Evolutionary conservation across 1,139 yeast species (phyloP), one percentile per base, ranked within the genome.

Genomic region (Petasospora rhodanensis): DNA sequence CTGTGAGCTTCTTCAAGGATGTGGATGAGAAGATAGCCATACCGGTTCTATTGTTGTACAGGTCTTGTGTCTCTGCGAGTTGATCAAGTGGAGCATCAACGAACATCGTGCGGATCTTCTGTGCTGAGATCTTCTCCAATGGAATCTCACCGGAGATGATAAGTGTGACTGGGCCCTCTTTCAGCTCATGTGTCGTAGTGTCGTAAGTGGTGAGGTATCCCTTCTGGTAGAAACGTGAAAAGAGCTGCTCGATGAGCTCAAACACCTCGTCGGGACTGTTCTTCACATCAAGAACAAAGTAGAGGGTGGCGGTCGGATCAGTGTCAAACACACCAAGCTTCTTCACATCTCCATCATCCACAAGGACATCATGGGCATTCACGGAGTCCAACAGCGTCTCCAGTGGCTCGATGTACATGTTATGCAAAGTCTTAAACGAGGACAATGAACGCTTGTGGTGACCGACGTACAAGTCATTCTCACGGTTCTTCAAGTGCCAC

Each of bases 391-490:
- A 55, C 41, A 79, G 59, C 6, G 61, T 53, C 39, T 52, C 61
- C 11, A 82, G 45, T 4, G 79, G 80, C 32, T 69, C 64, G 39
- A 80, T 59, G 47, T 82, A 82, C 41, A 80, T 52, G 18, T 58
- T 49, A 26, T 64, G 60, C 26, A 82, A 54, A 0, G 80, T 77
- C 29, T 63, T 59, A 17, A 59, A 47, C 6, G 64, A 51, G 31
- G 62, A 57, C 36, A 81, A 58, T 34, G 66, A 69, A 5, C 61
- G 62, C 38, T 62, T 62, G 42, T 72, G 76, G 51, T 82, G 91
- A 3, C 89, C 89, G 28, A 81, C 86, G 33, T 68, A 79, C n/a
- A 81, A 58, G 18, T 64, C 66, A 20, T 43, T 52, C 12, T 55
- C 67, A 22, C 58, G 50, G 10, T 52, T 35, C 9, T 8, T 8